Evolutionary conservation across 441 rosid species (phyloP), one percentile per base, ranked within the genome.

Genomic region (Gossypium lobatum): DNA sequence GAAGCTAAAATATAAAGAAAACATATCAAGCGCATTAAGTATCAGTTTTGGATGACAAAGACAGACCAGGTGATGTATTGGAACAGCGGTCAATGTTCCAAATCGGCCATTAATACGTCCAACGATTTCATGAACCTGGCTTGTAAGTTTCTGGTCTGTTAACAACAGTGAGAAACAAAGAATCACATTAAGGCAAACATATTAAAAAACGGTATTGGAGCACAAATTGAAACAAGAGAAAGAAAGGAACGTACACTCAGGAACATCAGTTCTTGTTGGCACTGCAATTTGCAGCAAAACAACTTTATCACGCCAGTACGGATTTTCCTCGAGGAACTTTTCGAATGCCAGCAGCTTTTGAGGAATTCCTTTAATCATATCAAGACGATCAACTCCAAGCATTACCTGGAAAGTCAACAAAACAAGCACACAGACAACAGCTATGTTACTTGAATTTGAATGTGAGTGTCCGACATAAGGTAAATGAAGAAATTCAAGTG

Each of bases 301-400:
- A 80, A 96, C 99, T 86, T 93, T 91, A 37, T 92, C 97, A 70
- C 95, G 97, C 99, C 99, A 96, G 46, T 10, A 28, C 61, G 90
- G 73, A 72, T 96, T 92, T 80, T 96, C 99, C 91, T 96, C 99
- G 0, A 96, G 99, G 83, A 96, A 96, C 58, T 96, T 96, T 82
- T 96, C 99, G 72, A 96, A 96, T 68, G 98, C 99, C 62, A 92
- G 87, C 81, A 93, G 86, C 88, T 96, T 96, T 67, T 96, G 99
- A n/a, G 99, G 99, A 83, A 96, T 96, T 76, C 99, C 98, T 81
- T 96, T 96, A 73, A 96, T 96, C 99, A 96, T 96, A 80, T 96
- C 99, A 78, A 96, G 96, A 37, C 99, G 96, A 82, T 93, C 98
- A 68, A 95, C 97, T 72, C 99, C 98, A 80, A 95, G 81, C 97